Base-by-base conservation (phyloP, 179 eudicot species). In the Silene noctiflora region DNA sequence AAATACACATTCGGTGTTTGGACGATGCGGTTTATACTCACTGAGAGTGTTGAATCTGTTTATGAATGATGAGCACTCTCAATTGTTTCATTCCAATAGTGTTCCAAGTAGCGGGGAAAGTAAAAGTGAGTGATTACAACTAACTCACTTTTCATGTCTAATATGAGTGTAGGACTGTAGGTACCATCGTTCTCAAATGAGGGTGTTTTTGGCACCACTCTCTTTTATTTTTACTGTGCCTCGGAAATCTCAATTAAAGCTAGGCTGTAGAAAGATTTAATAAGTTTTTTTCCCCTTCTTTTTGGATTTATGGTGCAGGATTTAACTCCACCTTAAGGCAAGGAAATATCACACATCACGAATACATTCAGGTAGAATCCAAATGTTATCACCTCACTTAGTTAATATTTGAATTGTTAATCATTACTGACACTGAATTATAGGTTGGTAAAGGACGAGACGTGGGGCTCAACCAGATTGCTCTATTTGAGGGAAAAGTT, bases 401-500 rank as follows among this genome's bases (percentile, higher is more conserved):
- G 17, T 10, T 14, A 21, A 29, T 24, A 78, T 21, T 6, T 21
- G 56, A 22, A 12, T 44, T 20, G 33, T 10, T 42, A 17, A 60
- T 22, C 6, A 53, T 65, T 60, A 79, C 76, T 85, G 25, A 74
- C 67, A 39, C 11, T 31, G 12, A 29, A 78, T 70, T 75, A 35
- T 91, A 93, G 97, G 99, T 96, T 80, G 99, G 99, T 78, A 96
- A 96, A 87, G 99, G 98, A 46, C 80, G 99, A 83, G 99, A 96
- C 86, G 99, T 93, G 56, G 97, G 99, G 80, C 94, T 96, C 81
- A 93, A 96, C 87, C 99, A 96, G 80, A 96, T 96, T 79, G 99
- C 99, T 25, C 46, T 96, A 17, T 96, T 96, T 78, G 99, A 93
- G 86, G 99, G 99, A 44, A 96, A 96, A 85, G 99, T 96, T 80